Percentiles rank a stretch among this genome's conserved stretches.
Conservation (phyloP, 2,329 filamentous ascomycete species). For the Juglanconis oblonga region DNA sequence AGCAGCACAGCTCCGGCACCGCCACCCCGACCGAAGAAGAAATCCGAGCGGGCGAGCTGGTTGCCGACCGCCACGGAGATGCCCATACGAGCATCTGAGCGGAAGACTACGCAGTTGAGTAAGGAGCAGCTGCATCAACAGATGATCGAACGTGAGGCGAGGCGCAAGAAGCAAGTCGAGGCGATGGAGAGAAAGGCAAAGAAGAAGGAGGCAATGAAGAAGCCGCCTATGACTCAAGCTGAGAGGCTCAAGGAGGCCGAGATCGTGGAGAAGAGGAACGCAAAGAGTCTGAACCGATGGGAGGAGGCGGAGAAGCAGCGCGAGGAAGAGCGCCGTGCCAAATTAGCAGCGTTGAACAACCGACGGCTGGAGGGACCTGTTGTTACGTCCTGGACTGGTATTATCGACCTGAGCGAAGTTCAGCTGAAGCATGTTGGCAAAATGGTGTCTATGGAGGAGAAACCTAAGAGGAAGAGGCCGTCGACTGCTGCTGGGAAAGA, state of each 20-base stretch:
- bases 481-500: constrained; percentile 27
- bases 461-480: constrained; percentile 49
- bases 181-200: constrained; percentile 67
- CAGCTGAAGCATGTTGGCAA: constrained; percentile 70
- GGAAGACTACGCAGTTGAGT: constrained; percentile 55
- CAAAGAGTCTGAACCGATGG: constrained; percentile 89
- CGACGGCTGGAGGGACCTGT: constrained; percentile 85
- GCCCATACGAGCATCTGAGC: constrained; percentile 57
- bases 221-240: constrained; percentile 80
- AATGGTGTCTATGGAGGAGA: constrained; percentile 60
- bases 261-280: constrained; percentile 78
- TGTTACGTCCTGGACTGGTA: constrained; percentile 90
- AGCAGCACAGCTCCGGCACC: constrained; percentile 34
- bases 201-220: constrained; percentile 69
- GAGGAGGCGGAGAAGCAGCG: constrained; percentile 88
- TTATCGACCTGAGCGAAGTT: constrained; percentile 75
- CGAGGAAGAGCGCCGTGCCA: constrained; percentile 77
- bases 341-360: constrained; percentile 83
- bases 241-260: constrained; percentile 81
- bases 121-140: constrained; percentile 66
- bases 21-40: constrained; percentile 54
- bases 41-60: constrained; percentile 59
- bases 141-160: constrained; percentile 69
- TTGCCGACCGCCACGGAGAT: constrained; percentile 52
- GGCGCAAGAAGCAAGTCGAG: constrained; percentile 67